Conservation (phyloP, 805 yeast genomes). For the Wickerhamiella spandovensis region DNA sequence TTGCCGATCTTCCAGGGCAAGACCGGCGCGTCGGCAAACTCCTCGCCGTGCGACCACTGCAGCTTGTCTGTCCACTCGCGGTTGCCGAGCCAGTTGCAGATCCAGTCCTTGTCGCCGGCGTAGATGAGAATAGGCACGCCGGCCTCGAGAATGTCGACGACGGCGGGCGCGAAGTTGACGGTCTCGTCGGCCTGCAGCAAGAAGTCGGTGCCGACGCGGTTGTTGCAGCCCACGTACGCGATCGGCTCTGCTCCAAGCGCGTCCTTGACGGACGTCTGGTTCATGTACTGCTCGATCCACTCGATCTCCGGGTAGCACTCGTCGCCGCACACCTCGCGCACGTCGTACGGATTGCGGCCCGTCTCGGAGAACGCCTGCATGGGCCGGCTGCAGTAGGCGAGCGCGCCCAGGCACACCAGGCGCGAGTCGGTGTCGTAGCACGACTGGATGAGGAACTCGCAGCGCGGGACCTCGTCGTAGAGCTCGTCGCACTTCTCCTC, state of each 20-base stretch:
- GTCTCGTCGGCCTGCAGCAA: constrained; percentile 82
- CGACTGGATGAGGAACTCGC: constrained; percentile 57
- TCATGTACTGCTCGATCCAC: constrained; percentile 66
- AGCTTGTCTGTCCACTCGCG: constrained; percentile 66
- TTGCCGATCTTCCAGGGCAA: constrained; percentile 31
- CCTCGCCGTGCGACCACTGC: constrained; percentile 49
- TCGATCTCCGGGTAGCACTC: constrained; percentile 69
- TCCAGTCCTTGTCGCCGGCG: constrained; percentile 93
- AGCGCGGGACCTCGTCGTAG: constrained; percentile 58
- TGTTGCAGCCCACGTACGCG: constrained; percentile 36
- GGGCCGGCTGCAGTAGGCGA: constrained; percentile 64
- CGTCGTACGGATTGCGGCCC: constrained; percentile 85
- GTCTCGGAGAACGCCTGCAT: constrained; percentile 72
- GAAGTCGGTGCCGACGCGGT: constrained; percentile 67
- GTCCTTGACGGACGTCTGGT: constrained; percentile 57
- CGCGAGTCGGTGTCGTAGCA: constrained; percentile 68
- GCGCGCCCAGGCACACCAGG: constrained; percentile 84
- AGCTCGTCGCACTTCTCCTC: constrained; percentile 70
- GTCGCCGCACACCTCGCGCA: constrained; percentile 63
- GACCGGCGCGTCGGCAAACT: constrained; percentile 32
- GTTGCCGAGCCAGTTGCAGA: constrained; percentile 95
- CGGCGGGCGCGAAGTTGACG: constrained; percentile 69
- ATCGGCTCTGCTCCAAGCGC: constrained; percentile 90
- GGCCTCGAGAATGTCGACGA: constrained; percentile 55
- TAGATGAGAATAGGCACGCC: constrained; percentile 75